Percentiles rank a stretch among this genome's conserved stretches.
phyloP scores from a whole-genome alignment of 768 basidiomycete species.

The Cubamyces lactineus region DNA sequence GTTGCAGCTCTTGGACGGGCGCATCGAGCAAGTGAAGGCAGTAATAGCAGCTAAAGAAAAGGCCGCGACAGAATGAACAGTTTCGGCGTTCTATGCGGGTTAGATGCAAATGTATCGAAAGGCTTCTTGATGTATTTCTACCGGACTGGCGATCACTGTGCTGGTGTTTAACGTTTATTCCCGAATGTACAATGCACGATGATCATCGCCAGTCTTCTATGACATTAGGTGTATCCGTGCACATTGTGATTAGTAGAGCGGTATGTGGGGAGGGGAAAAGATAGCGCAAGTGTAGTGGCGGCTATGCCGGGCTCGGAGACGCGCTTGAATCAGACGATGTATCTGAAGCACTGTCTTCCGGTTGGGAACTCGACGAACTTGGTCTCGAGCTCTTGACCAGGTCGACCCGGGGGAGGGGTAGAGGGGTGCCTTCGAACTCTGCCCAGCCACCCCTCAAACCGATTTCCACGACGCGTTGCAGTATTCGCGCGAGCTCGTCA shows the following conservation, averaged over 20 bases:
- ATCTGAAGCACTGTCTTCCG: neutral
- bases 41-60: neutral
- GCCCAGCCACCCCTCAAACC: conserved; percentile 66
- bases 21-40: conserved; percentile 49
- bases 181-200: no score
- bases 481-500: conserved; percentile 65
- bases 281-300: no score
- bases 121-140: no score
- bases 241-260: no score
- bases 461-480: conserved; percentile 71
- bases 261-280: no score
- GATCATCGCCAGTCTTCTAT: no score
- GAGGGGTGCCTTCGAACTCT: conserved; percentile 63
- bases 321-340: neutral
- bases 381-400: conserved; percentile 29
- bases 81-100: no score
- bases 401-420: conserved; percentile 50
- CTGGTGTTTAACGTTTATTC: no score
- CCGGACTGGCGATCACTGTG: no score
- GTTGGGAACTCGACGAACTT: neutral
- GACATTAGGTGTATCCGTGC: no score
- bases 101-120: no score
- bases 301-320: neutral
- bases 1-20: conserved; percentile 58
- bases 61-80: neutral